A percentile compares a stretch with the other conserved stretches of the same genome.
phyloP scores from a whole-genome alignment of 495 filamentous ascomycete genomes.

The Penicillium cinerascens region DNA sequence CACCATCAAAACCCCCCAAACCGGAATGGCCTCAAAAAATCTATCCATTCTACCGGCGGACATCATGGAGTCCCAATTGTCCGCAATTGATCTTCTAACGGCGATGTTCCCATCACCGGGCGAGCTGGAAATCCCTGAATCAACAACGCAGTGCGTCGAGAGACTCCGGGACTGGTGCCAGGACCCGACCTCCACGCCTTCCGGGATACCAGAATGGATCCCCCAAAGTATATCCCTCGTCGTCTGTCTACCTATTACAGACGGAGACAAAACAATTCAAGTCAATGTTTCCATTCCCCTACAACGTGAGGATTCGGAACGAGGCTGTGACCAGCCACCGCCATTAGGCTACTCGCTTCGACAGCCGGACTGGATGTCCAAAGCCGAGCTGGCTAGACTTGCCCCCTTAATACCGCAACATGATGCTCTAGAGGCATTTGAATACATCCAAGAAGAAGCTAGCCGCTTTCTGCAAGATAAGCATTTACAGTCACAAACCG shows the following conservation, averaged over 20 bases:
- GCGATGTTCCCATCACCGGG: slow-evolving; percentile 37
- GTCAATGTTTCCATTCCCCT: slow-evolving; percentile 37
- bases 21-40: slow-evolving; percentile 20
- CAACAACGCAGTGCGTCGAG: slow-evolving; percentile 29
- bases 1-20: neutral
- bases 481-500: slow-evolving; percentile 2
- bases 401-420: slow-evolving; percentile 26
- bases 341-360: slow-evolving; percentile 30
- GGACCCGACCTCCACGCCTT: slow-evolving; percentile 8
- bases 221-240: slow-evolving; percentile 24
- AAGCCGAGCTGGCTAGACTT: slow-evolving; percentile 31
- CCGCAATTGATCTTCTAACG: slow-evolving; percentile 32
- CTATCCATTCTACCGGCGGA: slow-evolving; percentile 20
- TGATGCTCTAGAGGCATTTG: slow-evolving; percentile 33
- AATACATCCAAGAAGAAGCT: slow-evolving; percentile 30
- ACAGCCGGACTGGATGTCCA: slow-evolving; percentile 43
- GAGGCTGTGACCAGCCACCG: slow-evolving; percentile 23
- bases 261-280: slow-evolving; percentile 28
- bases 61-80: slow-evolving; percentile 35
- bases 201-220: too few relatives aligned
- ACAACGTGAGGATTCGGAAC: slow-evolving; percentile 15
- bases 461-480: slow-evolving; percentile 25
- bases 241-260: slow-evolving; percentile 26
- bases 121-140: slow-evolving; percentile 34
- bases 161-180: slow-evolving; percentile 34